Base-by-base conservation (phyloP, 176 grass and related monocot genomes). In the Stipa capillata region DNA sequence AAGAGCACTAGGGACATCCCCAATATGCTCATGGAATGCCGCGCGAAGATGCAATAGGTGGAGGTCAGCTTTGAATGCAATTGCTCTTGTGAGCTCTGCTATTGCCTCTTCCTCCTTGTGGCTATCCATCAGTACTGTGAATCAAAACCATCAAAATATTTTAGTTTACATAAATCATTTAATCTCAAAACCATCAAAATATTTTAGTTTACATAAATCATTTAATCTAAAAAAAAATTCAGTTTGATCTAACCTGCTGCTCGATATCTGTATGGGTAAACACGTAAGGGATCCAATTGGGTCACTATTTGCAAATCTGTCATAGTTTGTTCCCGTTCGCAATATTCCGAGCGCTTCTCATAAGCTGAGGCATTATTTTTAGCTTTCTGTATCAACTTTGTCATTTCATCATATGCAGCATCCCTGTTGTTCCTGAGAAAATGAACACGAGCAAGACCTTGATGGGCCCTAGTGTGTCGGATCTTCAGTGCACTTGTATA, bases 281-380 rank as follows among this genome's bases (percentile, higher is more conserved):
- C 89, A 16, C 89, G 84, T 56, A 97, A 82, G 41, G 94, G 94
- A 58, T 97, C 94, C 87, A 97, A 86, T 37, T 78, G 84, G 29
- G 89, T 94, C 27, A 94, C 94, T 63, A 69, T 91, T 65, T 91
- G 86, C 82, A 97, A 75, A 89, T 97, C 94, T 29, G 86, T 84
- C 82, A 93, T 94, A 29, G 91, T 97, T 62, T 83, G 82, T 52
- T 92, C 94, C 4, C 87, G 66, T 20, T 94, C 91, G 27, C 94
- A 93, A 77, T 97, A 97, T 79, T 97, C 94, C 2, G 89, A 91
- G 54, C 94, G 87, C 55, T 97, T 97, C 65, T 97, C 94, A 90
- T 97, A 97, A 65, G 94, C 89, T 42, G 94, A 94, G 35, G 94
- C 94, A 76, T 88, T 97, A 76, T 74, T 97, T 87, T 86, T 91